Evolutionary conservation across 177 flowering plant genomes (phyloP).

Genomic region (Vitis hybrid): DNA sequence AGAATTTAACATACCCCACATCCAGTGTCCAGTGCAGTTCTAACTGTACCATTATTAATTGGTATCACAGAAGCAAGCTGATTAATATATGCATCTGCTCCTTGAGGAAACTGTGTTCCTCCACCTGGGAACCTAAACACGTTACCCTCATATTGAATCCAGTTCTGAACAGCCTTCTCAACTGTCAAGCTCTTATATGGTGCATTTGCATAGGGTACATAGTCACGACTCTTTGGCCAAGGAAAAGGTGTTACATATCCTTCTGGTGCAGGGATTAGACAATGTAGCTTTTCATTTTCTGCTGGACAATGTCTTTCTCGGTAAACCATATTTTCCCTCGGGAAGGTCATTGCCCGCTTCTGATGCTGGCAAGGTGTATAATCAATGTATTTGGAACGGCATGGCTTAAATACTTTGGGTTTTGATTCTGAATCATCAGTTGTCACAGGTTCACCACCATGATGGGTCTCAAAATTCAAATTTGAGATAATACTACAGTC

Average conservation of each 20-base stretch:
- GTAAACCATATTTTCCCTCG: slow-evolving; percentile 79
- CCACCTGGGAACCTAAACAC: slow-evolving; percentile 95
- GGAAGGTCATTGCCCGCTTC: slow-evolving; percentile 86
- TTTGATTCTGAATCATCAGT: slow-evolving; percentile 42
- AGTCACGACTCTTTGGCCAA: slow-evolving; percentile 98
- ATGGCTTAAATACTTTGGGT: slow-evolving; percentile 53
- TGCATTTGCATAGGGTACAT: slow-evolving; percentile 89
- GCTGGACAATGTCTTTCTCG: slow-evolving; percentile 93
- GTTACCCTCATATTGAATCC: slow-evolving; percentile 90
- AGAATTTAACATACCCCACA: slow-evolving; percentile 72
- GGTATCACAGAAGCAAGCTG: slow-evolving; percentile 87
- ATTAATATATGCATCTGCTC: slow-evolving; percentile 86
- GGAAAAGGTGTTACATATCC: slow-evolving; percentile 95
- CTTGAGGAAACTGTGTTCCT: slow-evolving; percentile 93
- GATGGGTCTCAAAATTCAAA: slow-evolving; percentile 78
- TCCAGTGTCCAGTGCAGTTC: slow-evolving; percentile 94
- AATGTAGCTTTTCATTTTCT: slow-evolving; percentile 61
- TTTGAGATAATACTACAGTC: slow-evolving; percentile 55
- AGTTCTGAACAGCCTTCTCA: slow-evolving; percentile 93
- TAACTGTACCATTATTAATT: slow-evolving; percentile 68
- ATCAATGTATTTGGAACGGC: slow-evolving; percentile 55
- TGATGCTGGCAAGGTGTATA: slow-evolving; percentile 98
- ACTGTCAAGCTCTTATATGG: slow-evolving; percentile 90
- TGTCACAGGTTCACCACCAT: slow-evolving; percentile 38
- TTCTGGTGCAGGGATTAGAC: slow-evolving; percentile 89